Evolutionary conservation across 2,329 filamentous ascomycete genomes (phyloP), one percentile per base, ranked within the genome.

Genomic region (Pseudomassariella vexata): DNA sequence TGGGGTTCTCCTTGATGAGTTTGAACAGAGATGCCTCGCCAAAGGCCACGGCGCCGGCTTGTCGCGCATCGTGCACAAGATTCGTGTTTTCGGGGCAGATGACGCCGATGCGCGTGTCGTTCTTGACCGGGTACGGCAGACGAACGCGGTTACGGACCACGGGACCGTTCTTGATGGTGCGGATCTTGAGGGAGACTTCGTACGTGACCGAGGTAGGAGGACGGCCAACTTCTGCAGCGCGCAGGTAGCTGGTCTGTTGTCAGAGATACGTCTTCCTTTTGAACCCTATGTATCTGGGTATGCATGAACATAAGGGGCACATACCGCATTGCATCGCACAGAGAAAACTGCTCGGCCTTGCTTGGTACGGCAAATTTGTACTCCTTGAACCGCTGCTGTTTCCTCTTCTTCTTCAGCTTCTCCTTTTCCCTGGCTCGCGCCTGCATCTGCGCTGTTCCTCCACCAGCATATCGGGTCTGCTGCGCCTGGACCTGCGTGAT

Each of bases 271-370:
- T n/a, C n/a, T n/a, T n/a, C n/a, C n/a, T n/a, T n/a, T n/a, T n/a
- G 24, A 31, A 35, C n/a, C 33, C 18, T 34, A 40, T 46, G 31
- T 28, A 11, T 6, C 11, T 25, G 28, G 31, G 15, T 19, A 29
- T 19, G 12, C 28, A 11, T 9, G 17, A 12, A 21, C 19, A 21
- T 6, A 12, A 1, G 10, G 14, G 19, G 15, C 2, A 53, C 70
- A 36, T 63, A 87, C 86, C 89, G 78, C 78, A 98, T 92, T 11
- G 92, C 94, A 66, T 98, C 92, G 45, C 86, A 83, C 19, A 98
- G 70, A 1, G 87, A 76, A 52, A 83, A 95, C 50, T 85, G 81
- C 21, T 86, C 70, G 25, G 78, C 73, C 42, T 77, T 66, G 40
- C 73, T 73, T 42, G 90, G 57, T 41, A 79, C 68, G 41, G 71